Evolutionary conservation across 768 basidiomycete species (phyloP).

Genomic region (Suillus spraguei): DNA sequence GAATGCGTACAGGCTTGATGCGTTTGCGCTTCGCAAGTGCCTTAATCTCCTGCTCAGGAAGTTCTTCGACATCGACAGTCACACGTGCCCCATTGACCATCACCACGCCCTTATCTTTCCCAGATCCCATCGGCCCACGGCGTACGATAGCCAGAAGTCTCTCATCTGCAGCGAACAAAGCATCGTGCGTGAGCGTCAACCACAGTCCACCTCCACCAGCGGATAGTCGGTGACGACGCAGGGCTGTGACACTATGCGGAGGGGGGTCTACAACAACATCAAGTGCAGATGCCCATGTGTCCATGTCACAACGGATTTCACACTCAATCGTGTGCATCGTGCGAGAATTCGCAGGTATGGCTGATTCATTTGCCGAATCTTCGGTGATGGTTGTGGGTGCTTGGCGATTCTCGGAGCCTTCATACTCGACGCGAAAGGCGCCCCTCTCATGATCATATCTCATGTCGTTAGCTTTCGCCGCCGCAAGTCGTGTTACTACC

Average conservation of each 20-base stretch:
- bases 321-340: slow-evolving; percentile 71
- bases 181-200: slow-evolving; percentile 90
- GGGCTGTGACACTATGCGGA: slow-evolving; percentile 77
- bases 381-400: slow-evolving; percentile 22
- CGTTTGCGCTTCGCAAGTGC: slow-evolving; percentile 81
- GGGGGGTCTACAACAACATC: slow-evolving; percentile 95
- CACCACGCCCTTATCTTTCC: slow-evolving; percentile 79
- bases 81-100: slow-evolving; percentile 89
- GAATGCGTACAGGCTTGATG: slow-evolving; percentile 81
- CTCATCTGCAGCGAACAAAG: slow-evolving; percentile 75
- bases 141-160: slow-evolving; percentile 75
- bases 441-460: slow-evolving; percentile 89
- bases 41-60: slow-evolving; percentile 87
- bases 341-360: slow-evolving; percentile 16
- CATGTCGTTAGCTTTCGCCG: slow-evolving; percentile 72
- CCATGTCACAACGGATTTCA: slow-evolving; percentile 89
- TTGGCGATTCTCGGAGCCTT: slow-evolving; percentile 57
- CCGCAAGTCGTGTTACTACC: slow-evolving; percentile 79
- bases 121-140: slow-evolving; percentile 56
- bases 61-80: slow-evolving; percentile 85
- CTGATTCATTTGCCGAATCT: slow-evolving; percentile 21
- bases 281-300: slow-evolving; percentile 81
- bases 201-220: slow-evolving; percentile 90
- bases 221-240: slow-evolving; percentile 86
- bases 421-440: slow-evolving; percentile 84